phyloP scores from a whole-genome alignment of 352 stramenopile species.

The Thraustochytrium striatum region DNA sequence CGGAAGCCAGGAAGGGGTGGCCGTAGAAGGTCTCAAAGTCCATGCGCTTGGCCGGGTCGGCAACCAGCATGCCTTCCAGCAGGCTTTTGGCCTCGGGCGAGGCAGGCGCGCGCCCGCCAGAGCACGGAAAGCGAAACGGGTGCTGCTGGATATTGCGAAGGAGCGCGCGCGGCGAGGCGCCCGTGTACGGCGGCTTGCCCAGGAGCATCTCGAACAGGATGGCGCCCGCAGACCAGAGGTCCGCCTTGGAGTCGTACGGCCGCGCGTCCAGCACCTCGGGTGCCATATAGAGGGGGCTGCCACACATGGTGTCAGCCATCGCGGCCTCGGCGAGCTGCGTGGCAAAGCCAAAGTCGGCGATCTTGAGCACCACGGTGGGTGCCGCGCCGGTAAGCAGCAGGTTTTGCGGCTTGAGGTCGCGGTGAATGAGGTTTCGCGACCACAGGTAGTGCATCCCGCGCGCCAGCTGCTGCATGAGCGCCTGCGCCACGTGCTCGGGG shows the following conservation, averaged over 20 bases:
- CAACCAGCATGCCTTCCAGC: neutral
- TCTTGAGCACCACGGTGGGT: constrained; percentile 66
- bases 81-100: neutral
- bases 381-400: constrained; percentile 68
- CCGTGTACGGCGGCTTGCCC: constrained; percentile 5
- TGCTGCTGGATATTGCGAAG: constrained; percentile 15
- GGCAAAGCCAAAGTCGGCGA: constrained; percentile 94
- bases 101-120: too few species aligned
- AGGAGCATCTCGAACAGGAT: constrained; percentile 71
- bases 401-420: constrained; percentile 92
- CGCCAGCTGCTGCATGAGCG: constrained; percentile 18
- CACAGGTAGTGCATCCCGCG: constrained; percentile 37
- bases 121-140: constrained; percentile 19
- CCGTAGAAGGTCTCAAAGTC: constrained; percentile 35
- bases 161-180: constrained; percentile 19
- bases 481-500: neutral
- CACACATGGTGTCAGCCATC: constrained; percentile 90
- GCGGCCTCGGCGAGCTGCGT: constrained; percentile 80
- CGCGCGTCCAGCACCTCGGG: constrained; percentile 75
- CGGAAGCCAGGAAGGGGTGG: constrained; percentile 24
- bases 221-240: constrained; percentile 76
- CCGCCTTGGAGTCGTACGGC: constrained; percentile 73
- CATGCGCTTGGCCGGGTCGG: constrained; percentile 17
- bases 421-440: constrained; percentile 65
- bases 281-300: constrained; percentile 72